Base-by-base conservation (phyloP, 1,284 basidiomycete species). In the Cryptococcus sp. region DNA sequence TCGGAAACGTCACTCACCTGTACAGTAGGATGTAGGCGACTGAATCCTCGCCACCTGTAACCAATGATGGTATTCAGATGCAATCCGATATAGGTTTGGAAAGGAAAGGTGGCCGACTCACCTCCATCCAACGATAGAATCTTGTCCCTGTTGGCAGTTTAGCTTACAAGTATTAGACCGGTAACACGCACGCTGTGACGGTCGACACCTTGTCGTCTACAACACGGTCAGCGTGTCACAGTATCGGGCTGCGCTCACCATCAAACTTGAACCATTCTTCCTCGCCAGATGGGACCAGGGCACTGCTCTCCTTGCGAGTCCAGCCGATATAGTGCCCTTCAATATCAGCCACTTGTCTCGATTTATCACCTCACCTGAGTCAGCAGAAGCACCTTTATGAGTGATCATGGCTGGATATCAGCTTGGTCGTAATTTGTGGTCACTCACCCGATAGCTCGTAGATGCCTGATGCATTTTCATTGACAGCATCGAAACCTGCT, bases 341-440 rank as follows among this genome's bases (percentile, higher is more conserved):
- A 5, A 25, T 35, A 45, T 52, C 54, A 51, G 61, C 38, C n/a
- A 19, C 22, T 13, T 27, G 20, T 3, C 17, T 41, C n/a, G 19
- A 50, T n/a, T n/a, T 8, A 47, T 25, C n/a, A 41, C 45, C 70
- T 56, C 53, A 67, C 77, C 94, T 0, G 90, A 87, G 73, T 98
- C 93, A 0, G 95, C 93, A 0, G 89, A 89, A 0, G 93, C 87
- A 17, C 96, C 96, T 76, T 99, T 99, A 84, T 98, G 95, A 25
- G 93, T 96, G 16, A 99, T 88, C 71, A 99, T 90, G 1, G 88
- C 91, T 91, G 69, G 19, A 25, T 39, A 44, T 15, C 19, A 46
- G 15, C 11, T 25, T 13, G 23, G 16, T 7, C 17, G 19, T 20
- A 8, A 39, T 19, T 15, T 44, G 19, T 39, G 23, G 20, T 13